Base-by-base conservation (phyloP, 805 yeast species). In the Yarrowia osloensis region DNA sequence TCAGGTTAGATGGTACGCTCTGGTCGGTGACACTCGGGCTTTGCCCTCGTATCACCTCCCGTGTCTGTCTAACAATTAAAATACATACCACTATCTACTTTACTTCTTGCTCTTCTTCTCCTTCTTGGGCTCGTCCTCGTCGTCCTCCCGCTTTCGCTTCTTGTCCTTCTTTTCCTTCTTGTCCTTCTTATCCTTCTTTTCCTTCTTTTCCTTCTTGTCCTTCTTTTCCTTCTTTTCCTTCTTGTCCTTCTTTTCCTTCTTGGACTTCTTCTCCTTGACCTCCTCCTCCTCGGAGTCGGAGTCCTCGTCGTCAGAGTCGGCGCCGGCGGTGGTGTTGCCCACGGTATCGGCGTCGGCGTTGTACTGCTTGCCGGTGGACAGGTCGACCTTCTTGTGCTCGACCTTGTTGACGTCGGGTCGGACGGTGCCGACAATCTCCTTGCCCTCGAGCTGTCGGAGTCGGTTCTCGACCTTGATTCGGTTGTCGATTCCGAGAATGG, bases 391-490 rank as follows among this genome's bases (percentile, higher is more conserved):
- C 78, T 89, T 88, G 77, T 88, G 89, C 74, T 90, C 90, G 54
- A 73, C 71, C 78, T 88, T 90, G 69, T 86, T 87, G 72, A 91
- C 87, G 81, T 88, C 87, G 67, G 96, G 86, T 67, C 76, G 70
- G 39, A 57, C 67, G 55, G 96, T 88, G 47, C 97, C 88, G 82
- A 97, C 88, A 77, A 93, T 81, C 78, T 95, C 98, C 80, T 97
- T 91, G 73, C 99, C 99, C 81, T 95, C 99, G 73, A 95, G 84
- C 69, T 93, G 90, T 77, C 97, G 90, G 74, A 95, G 86, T 82
- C 99, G 89, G 68, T 91, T 85, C 81, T 95, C 99, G 74, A 95
- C 94, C 84, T 91, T 92, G 72, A 91, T 87, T 81, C 99, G 88
- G 72, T 90, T 94, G 72, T 88, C 89, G 73, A 91, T 83, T 76